Conservation (phyloP, 2,329 filamentous ascomycete genomes). For the Phyllosticta citriasiana region DNA sequence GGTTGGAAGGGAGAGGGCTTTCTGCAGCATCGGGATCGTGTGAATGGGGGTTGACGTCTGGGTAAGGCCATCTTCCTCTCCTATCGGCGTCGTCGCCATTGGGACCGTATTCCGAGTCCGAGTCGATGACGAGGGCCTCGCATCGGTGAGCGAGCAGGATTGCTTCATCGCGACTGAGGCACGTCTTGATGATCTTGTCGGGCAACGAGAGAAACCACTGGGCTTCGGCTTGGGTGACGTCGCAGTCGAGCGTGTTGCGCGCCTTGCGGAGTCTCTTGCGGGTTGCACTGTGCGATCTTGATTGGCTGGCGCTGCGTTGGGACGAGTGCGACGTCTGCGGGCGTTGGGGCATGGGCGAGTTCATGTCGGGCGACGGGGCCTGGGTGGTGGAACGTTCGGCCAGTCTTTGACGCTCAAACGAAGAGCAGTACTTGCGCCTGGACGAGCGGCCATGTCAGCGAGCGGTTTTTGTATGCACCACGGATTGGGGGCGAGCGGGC, state of each 20-base stretch:
- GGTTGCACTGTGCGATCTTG: constrained; percentile 11
- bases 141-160: constrained; percentile 46
- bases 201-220: constrained; percentile 62
- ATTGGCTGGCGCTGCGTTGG: constrained; percentile 4
- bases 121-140: constrained; percentile 26
- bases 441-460: constrained; percentile 13
- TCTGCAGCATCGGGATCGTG: neutral
- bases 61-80: constrained; percentile 2
- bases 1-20: neutral
- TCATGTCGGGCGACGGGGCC: neutral
- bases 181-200: constrained; percentile 59
- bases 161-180: constrained; percentile 65
- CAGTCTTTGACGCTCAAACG: constrained; percentile 59
- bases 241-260: constrained; percentile 19
- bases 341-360: constrained; percentile 7
- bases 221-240: constrained; percentile 45
- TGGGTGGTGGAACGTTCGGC: constrained; percentile 37
- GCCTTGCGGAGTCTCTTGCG: constrained; percentile 26
- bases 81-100: neutral
- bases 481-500: constrained; percentile 9
- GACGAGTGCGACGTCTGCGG: constrained; percentile 5
- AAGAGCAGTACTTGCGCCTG: constrained; percentile 60
- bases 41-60: neutral
- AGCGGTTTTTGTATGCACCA: neutral
- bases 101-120: constrained; percentile 6